Base-by-base conservation (phyloP, 805 yeast species). In the Millerago galiae region DNA sequence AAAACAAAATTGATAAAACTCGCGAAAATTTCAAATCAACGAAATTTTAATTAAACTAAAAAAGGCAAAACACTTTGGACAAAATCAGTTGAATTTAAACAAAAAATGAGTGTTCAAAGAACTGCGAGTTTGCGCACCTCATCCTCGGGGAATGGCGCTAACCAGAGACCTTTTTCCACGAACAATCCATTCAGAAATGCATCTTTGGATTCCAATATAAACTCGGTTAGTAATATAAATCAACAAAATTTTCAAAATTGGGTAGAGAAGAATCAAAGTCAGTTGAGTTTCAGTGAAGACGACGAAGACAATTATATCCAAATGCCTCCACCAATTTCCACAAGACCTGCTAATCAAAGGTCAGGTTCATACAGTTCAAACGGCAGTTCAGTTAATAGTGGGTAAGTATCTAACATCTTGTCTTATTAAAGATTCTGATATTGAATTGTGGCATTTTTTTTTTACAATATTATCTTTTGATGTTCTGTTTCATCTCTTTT, bases 141-240 rank as follows among this genome's bases (percentile, higher is more conserved):
- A 18, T n/a, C 26, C 34, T 14, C 17, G 32, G 9, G 44, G 39
- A 3, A 15, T 18, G 18, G 34, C 24, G 24, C 7, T 7, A 21
- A 21, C 24, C 24, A 35, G 28, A 63, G 72, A 49, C 72, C 70
- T 2, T 65, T 79, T 41, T 81, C 89, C 7, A 67, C 79, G 3
- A 80, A 80, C 58, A 83, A 83, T 52, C 91, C 91, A n/a, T 83
- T 83, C 60, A 72, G 91, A 55, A 67, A 68, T 42, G 71, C 69
- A 7, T 54, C 68, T 34, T 46, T 39, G 35, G 55, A 61, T 50
- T 48, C 65, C 50, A 49, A 45, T 45, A 64, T 57, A 30, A 40
- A 57, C n/a, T 59, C 63, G 17, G 29, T 46, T n/a, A 48, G 32
- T 50, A 35, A 28, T 21, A 60, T 35, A 51, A 59, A 41, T 45